These are phyloP conservation scores for Colletotrichum phormii DNA, from an alignment of 2,329 filamentous ascomycete species.

Conservation along the genomic window DNA sequence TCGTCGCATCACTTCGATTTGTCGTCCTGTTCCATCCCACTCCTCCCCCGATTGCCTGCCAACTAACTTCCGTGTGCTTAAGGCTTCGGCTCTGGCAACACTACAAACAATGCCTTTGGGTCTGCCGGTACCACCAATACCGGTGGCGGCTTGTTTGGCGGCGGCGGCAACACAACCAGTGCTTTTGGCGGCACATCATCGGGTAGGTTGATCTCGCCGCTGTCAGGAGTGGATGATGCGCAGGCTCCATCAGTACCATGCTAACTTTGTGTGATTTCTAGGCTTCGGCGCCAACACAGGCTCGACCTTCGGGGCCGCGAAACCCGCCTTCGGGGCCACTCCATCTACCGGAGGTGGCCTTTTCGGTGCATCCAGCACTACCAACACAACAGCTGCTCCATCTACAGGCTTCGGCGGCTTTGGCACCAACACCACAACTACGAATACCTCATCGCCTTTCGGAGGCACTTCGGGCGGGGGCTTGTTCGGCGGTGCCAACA, in stretches of 20 bases:
- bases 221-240: not conserved
- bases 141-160: constrained; percentile 46
- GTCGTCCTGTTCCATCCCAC: not conserved
- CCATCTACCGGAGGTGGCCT: constrained; percentile 54
- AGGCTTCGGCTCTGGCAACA: constrained; percentile 53
- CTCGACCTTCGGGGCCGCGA: constrained; percentile 52
- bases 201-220: constrained; percentile 11
- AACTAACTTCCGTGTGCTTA: constrained; percentile 36
- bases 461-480: constrained; percentile 49
- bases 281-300: constrained; percentile 50
- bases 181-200: constrained; percentile 31
- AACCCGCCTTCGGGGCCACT: constrained; percentile 31
- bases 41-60: constrained; percentile 23
- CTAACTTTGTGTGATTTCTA: not conserved
- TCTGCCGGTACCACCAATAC: constrained; percentile 44
- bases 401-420: constrained; percentile 56
- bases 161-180: constrained; percentile 17
- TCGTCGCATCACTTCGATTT: not conserved
- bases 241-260: not conserved
- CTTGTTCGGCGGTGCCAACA: constrained; percentile 63
- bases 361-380: constrained; percentile 56
- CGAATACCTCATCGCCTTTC: constrained; percentile 51
- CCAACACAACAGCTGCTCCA: constrained; percentile 47
- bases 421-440: constrained; percentile 45
- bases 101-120: constrained; percentile 59